These are phyloP conservation scores for Fusarium sp. DNA, from an alignment of 2,329 filamentous ascomycete species.

Conservation along the genomic window DNA sequence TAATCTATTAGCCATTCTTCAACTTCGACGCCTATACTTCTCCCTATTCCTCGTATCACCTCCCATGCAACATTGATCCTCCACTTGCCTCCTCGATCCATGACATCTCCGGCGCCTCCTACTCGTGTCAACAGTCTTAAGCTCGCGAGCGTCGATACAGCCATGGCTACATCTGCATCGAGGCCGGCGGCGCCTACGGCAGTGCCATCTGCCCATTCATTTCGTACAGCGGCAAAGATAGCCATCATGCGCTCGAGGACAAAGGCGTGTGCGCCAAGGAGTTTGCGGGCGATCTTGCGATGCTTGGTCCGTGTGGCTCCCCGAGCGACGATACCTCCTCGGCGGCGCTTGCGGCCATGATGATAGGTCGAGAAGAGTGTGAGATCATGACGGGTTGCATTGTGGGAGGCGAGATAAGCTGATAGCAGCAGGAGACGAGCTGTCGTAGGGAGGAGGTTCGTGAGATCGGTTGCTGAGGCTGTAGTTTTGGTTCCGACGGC, in stretches of 20 bases:
- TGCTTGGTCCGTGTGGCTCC: slow-evolving; percentile 59
- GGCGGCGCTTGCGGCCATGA: slow-evolving; percentile 61
- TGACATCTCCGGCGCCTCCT: slow-evolving; percentile 67
- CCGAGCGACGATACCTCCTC: slow-evolving; percentile 55
- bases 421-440: slow-evolving; percentile 79
- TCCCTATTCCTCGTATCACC: slow-evolving; percentile 73
- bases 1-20: slow-evolving; percentile 80
- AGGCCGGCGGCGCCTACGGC: slow-evolving; percentile 48
- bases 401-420: slow-evolving; percentile 85
- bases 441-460: slow-evolving; percentile 73
- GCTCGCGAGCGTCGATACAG: slow-evolving; percentile 77
- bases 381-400: slow-evolving; percentile 77
- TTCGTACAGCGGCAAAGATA: slow-evolving; percentile 75
- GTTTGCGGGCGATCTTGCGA: slow-evolving; percentile 79
- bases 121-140: slow-evolving; percentile 75
- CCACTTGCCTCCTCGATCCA: slow-evolving; percentile 79
- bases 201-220: slow-evolving; percentile 59
- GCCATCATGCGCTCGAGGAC: slow-evolving; percentile 81
- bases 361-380: slow-evolving; percentile 80
- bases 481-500: slow-evolving; percentile 15
- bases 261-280: slow-evolving; percentile 81
- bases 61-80: slow-evolving; percentile 84
- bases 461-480: slow-evolving; percentile 56
- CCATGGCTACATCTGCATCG: slow-evolving; percentile 69
- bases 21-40: slow-evolving; percentile 80